Evolutionary conservation across 2,329 filamentous ascomycete species (phyloP), one percentile per base, ranked within the genome.

Genomic region (Aspergillus sp.): DNA sequence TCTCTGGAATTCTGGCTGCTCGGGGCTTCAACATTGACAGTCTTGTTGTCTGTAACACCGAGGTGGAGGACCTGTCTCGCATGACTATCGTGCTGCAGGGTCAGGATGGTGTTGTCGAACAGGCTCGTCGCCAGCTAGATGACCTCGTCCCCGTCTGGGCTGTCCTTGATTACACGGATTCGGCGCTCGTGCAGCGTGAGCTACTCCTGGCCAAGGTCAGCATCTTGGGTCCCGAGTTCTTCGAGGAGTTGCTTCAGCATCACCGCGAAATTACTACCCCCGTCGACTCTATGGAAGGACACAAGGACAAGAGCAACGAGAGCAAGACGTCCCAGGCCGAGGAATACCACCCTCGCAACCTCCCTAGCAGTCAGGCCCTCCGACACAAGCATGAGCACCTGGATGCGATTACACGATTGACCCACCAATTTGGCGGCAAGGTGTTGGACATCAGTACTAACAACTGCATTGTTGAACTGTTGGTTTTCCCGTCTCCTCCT

Each of bases 1-100:
- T 99, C 9, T 98, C 95, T 1, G 95, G 95, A 55, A 98, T 99
- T 71, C 83, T 99, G 34, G 95, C 95, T 12, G 95, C 95, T 43
- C 87, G 95, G 58, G 95, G 95, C 64, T 99, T 99, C 86, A 99
- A 99, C 81, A 99, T 99, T 70, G 95, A 99, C 83, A 96, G 90
- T 54, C 82, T 99, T 62, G 95, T 99, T 55, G 95, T 99, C 60
- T 99, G 95, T 82, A 95, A 90, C 77, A 99, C 95, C 61, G 95
- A 99, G 78, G 93, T 99, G 24, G 90, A 93, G 68, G 95, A 99
- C 71, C 83, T 99, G 53, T 96, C 91, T 34, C 92, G 95, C 72
- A 99, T 99, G 95, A 99, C 95, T 56, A 98, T 99, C 70, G 95
- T 99, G 64, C 83, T 99, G 52, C 92, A 92, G 55, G 95, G 95